Base-by-base conservation (phyloP, 345 rosid species). In the Brassica cretica region DNA sequence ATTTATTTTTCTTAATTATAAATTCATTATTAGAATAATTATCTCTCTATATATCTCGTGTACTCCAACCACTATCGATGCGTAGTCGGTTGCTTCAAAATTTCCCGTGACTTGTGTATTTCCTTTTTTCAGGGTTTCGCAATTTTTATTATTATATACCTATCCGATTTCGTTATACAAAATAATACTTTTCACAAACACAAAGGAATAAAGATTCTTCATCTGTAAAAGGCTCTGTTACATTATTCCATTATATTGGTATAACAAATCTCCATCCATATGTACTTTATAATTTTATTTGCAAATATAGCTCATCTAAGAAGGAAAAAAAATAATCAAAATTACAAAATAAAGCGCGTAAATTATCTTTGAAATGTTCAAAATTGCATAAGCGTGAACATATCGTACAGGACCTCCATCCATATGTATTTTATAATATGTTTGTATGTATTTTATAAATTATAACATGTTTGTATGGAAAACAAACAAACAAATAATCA, bases 21-120 rank as follows among this genome's bases (percentile, higher is more conserved):
- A 44, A 58, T 59, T 30, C 6, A 68, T 15, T 51, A 51, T 51
- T 21, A 65, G 35, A 51, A 59, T 27, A 14, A 5, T 49, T 29
- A 2, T 8, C 0, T 46, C 64, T 68, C 77, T 66, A 51, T 79
- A 5, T 53, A 66, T 79, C 75, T 74, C 78, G 82, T 79, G 82
- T 74, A 79, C 82, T 79, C 82, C 74, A 60, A 79, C 78, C 59
- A 79, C 78, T 63, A 62, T 66, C 61, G 49, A 79, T 62, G 75
- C 19, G 63, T 74, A 64, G 70, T 68, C 65, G 75, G 78, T 68
- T 73, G 74, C 75, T 79, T 74, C 71, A 6, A 68, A 49, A 51
- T 37, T 7, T 63, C 82, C 71, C 78, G 78, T 74, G 82, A 74
- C 75, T 32, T 72, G 53, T 63, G 49, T 41, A 35, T 33, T 14